Base-by-base conservation (phyloP, 805 yeast genomes). In the Cyberlindnera euphorbiiphila region DNA sequence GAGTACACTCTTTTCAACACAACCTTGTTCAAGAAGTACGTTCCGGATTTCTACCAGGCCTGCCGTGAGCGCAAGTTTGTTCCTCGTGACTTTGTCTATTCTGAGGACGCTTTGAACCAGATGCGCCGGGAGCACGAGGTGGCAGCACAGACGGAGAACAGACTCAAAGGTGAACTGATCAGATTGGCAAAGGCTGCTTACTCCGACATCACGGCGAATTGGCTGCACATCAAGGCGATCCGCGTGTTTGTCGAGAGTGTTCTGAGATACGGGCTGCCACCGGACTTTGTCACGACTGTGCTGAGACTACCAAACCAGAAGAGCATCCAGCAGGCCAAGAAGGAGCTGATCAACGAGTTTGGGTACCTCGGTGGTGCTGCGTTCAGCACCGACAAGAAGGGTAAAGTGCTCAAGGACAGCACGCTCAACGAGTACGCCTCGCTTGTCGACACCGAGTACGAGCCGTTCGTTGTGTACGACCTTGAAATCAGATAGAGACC, bases 201-300 rank as follows among this genome's bases (percentile, higher is more conserved):
- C 60, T 72, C 84, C 17, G 98, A 93, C 54, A 78, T 89, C 35
- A 69, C 85, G 45, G 71, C 85, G 50, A 78, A 83, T 47, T 88
- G 96, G 96, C 71, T 85, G 56, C 98, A 93, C 62, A 75, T 93
- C 50, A 88, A 88, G 64, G 78, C 85, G 4, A 71, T 93, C 37
- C 79, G 97, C 50, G 73, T 85, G 14, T 93, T 84, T 62, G 96
- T 91, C 25, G 99, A 93, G 66, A 76, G 88, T 34, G 96, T 93
- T 12, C 72, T 93, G 60, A 81, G 99, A 64, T 93, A 93, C 61
- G 99, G 99, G 1, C 74, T 93, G 47, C 99, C 98, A 24, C 97
- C 98, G 21, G 83, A 82, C 53, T 93, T 91, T 61, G 74, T 77
- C 56, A 67, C 75, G 11, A 68, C 66, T 28, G 53, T 71, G 23